Base-by-base conservation (phyloP, 1,139 yeast species). In the Pichia kudriavzevii region DNA sequence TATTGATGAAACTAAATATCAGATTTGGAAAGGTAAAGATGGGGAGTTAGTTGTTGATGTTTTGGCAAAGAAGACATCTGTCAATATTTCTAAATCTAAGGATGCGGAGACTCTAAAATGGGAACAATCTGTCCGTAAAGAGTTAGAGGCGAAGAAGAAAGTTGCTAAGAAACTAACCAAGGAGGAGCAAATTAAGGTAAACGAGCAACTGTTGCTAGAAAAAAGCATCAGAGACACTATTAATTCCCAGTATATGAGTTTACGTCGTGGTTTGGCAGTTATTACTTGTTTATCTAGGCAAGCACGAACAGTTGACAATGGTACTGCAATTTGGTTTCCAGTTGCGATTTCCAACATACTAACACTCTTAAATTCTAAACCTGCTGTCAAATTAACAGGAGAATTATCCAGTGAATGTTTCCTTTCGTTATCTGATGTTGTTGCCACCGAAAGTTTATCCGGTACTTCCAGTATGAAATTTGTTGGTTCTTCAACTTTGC, bases 21-120 rank as follows among this genome's bases (percentile, higher is more conserved):
- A 63, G 17, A 79, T 88, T 30, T 84, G 88, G 81, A 64, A 60
- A 26, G 79, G 79, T 6, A 56, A 65, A 0, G 88, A 78, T 34
- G 94, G 88, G 7, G 75, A 71, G 38, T 58, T 84, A 36, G 94
- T 82, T 1, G 61, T 78, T 15, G 75, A 83, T 49, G 77, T 82
- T 3, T 60, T 82, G 34, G 55, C 51, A 20, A 65, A 64, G 41
- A 83, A 81, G 50, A 83, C 83, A 52, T 60, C 81, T 4, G 33
- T 28, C 8, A 35, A 32, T 23, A 28, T 42, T 22, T 38, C 36
- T n/a, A 44, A 44, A 28, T 41, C 44, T 5, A 84, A 76, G 52
- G 95, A 87, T 50, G 84, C 83, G 52, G 94, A 83, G 48, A 82
- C 87, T 12, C 66, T 73, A 43, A 78, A 83, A 52, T 91, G 98